Evolutionary conservation across 2,329 filamentous ascomycete genomes (phyloP).

Genomic region (Neodidymelliopsis sp.): DNA sequence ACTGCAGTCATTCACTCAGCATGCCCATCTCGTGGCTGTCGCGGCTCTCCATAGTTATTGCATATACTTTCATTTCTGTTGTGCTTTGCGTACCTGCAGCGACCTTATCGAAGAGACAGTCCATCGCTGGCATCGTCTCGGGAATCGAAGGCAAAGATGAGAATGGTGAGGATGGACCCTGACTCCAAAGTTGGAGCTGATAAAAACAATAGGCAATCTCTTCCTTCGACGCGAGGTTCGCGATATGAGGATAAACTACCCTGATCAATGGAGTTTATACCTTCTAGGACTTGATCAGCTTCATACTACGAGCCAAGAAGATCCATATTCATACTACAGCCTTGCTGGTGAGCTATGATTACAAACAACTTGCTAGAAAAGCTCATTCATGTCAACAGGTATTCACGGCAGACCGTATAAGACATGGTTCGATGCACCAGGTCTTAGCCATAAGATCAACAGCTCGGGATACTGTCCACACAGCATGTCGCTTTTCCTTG

Average conservation of each 20-base stretch:
- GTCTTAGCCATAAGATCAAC: slow-evolving; percentile 42
- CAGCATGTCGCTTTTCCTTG: slow-evolving; percentile 77
- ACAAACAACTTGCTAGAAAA: rapidly evolving
- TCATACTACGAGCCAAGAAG: slow-evolving; percentile 69
- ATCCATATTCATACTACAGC: slow-evolving; percentile 76
- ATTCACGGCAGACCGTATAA: slow-evolving; percentile 50
- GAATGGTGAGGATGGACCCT: slow-evolving; percentile 12
- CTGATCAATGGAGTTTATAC: slow-evolving; percentile 77
- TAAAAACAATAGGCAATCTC: slow-evolving; percentile 31
- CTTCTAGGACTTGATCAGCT: slow-evolving; percentile 76
- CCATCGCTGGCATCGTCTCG: slow-evolving; percentile 21
- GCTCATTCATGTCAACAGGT: slow-evolving; percentile 18
- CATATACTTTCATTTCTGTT: slow-evolving; percentile 10
- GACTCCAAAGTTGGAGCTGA: slow-evolving; percentile 2
- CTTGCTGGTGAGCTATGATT: slow-evolving; percentile 68
- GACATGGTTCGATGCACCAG: slow-evolving; percentile 41
- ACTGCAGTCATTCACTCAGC: background rate
- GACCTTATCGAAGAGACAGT: slow-evolving; percentile 5
- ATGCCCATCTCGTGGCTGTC: slow-evolving; percentile 16
- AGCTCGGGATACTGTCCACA: slow-evolving; percentile 76
- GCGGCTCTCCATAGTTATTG: slow-evolving; percentile 4
- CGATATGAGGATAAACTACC: slow-evolving; percentile 63
- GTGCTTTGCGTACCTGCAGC: slow-evolving; percentile 13
- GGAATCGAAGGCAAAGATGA: slow-evolving; percentile 30
- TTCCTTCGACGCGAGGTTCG: slow-evolving; percentile 70